Percentiles rank a stretch among this genome's conserved stretches.
These are phyloP conservation scores for Fagopyrum esculentum DNA, from an alignment of 148 eudicot genomes.

Conservation along the genomic window DNA sequence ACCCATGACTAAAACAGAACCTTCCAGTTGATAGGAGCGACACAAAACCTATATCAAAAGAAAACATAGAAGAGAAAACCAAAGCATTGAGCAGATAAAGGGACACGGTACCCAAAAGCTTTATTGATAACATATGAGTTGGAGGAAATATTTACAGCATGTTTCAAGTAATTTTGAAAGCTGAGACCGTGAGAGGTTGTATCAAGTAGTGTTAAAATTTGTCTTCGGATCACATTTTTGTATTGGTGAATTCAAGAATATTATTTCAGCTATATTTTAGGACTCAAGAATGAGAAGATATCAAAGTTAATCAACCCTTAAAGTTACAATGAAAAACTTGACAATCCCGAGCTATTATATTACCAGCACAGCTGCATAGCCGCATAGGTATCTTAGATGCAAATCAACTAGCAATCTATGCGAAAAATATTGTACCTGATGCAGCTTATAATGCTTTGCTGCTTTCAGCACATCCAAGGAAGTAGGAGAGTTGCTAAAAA, in stretches of 20 bases:
- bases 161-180: neutral
- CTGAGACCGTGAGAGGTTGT: neutral
- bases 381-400: neutral
- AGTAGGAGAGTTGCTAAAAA: conserved; percentile 70
- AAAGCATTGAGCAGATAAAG: neutral
- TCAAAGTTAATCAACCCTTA: neutral
- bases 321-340: neutral
- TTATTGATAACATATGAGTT: too few species aligned
- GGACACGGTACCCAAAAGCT: too few species aligned
- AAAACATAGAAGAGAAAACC: neutral
- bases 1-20: neutral
- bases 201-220: neutral
- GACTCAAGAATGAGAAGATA: neutral
- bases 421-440: conserved; percentile 45
- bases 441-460: conserved; percentile 69
- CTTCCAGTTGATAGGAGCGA: neutral
- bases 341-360: neutral
- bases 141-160: neutral
- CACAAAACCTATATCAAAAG: neutral
- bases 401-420: neutral
- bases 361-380: neutral
- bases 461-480: conserved; percentile 84
- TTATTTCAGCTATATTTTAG: neutral
- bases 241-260: neutral
- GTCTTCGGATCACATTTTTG: neutral